phyloP scores from a whole-genome alignment of 2,329 filamentous ascomycete species.

The Reticulascus tulasneorum region DNA sequence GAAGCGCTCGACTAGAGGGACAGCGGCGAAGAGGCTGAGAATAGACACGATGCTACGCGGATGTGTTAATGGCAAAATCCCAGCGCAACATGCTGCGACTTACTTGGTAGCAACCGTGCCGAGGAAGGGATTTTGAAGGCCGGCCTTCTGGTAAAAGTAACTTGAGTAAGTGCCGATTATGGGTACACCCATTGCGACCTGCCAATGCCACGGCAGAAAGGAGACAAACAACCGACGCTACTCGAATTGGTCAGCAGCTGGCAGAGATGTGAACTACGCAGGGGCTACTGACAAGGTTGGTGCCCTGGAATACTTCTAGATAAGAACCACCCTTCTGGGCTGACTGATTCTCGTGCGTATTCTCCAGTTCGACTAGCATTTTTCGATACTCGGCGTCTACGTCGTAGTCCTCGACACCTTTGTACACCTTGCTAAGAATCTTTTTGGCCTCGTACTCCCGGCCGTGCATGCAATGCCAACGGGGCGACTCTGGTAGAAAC shows the following conservation, averaged over 20 bases:
- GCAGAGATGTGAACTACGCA: too few species aligned
- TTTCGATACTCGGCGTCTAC: not conserved
- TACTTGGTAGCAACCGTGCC: not conserved
- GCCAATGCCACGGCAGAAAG: not conserved
- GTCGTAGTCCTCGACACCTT: not conserved
- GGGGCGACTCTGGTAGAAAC: not conserved
- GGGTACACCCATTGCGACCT: not conserved
- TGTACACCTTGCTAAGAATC: not conserved
- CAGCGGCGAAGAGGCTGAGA: not conserved
- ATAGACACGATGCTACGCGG: not conserved
- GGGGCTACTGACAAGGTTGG: not conserved
- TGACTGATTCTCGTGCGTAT: not conserved
- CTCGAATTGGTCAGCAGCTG: too few species aligned
- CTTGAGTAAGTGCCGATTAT: not conserved
- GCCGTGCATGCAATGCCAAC: not conserved
- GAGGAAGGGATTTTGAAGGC: not conserved
- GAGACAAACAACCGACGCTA: not conserved
- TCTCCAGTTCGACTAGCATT: not conserved
- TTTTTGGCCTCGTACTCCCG: not conserved
- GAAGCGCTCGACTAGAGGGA: conserved; percentile 1
- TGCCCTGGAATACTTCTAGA: not conserved
- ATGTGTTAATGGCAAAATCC: too few species aligned
- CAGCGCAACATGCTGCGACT: too few species aligned
- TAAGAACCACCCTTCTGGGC: not conserved
- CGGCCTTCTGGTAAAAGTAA: not conserved